Evolutionary conservation across 164 flowering plant genomes (phyloP).

Genomic region (Magnolia officinalis): DNA sequence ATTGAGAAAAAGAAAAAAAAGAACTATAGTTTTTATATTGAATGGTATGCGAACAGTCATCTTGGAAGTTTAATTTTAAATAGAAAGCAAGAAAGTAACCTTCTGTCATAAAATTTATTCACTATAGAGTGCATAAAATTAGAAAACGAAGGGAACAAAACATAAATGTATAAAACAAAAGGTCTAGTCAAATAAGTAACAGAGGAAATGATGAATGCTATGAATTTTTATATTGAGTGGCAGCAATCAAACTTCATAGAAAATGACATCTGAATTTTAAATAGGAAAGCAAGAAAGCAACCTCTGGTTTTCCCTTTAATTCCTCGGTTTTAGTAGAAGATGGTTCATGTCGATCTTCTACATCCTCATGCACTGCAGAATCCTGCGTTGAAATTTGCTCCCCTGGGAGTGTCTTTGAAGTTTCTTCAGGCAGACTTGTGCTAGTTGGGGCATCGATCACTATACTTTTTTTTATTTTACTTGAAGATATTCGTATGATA

Average conservation of each 20-base stretch:
- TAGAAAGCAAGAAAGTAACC: neutral
- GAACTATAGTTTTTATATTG: too few relatives aligned
- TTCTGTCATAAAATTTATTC: neutral
- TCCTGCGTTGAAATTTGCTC: slow-evolving; percentile 26
- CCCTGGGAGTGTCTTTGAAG: slow-evolving; percentile 13
- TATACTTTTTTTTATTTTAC: slow-evolving; percentile 13
- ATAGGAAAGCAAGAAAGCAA: neutral
- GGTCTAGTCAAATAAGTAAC: too few relatives aligned
- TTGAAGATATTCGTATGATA: slow-evolving; percentile 44
- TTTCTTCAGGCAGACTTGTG: slow-evolving; percentile 16
- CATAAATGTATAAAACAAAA: too few relatives aligned
- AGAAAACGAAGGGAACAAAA: too few relatives aligned
- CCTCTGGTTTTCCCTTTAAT: neutral
- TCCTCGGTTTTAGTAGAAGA: neutral
- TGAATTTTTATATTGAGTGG: too few relatives aligned
- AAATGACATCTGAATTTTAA: neutral
- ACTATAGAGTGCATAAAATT: too few relatives aligned
- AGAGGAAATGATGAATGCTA: too few relatives aligned
- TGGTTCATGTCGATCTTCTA: neutral
- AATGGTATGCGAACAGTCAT: neutral
- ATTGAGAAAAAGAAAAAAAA: too few relatives aligned
- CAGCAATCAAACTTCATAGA: too few relatives aligned
- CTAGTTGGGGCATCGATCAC: neutral
- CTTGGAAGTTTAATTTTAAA: neutral
- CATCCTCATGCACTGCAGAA: slow-evolving; percentile 10